Evolutionary conservation across 805 yeast species (phyloP).

Genomic region (Nakazawaea wickerhamii): DNA sequence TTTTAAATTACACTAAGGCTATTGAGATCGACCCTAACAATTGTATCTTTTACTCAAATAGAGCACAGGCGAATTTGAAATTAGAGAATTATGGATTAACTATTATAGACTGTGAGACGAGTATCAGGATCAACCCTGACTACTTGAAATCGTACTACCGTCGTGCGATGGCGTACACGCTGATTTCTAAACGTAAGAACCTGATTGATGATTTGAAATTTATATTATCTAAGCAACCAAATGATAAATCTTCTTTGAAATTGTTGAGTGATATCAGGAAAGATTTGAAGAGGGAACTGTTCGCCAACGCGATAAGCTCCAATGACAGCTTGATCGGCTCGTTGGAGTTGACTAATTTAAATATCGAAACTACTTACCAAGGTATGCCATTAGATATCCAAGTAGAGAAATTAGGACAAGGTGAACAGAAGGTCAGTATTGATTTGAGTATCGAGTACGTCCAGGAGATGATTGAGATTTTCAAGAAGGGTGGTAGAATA

Average conservation of each 20-base stretch:
- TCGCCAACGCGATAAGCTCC: conserved; percentile 80
- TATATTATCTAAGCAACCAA: conserved; percentile 59
- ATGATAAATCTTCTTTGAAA: conserved; percentile 60
- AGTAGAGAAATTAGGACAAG: conserved; percentile 25
- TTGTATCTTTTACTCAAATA: conserved; percentile 69
- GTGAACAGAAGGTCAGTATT: conserved; percentile 31
- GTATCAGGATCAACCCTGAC: conserved; percentile 59
- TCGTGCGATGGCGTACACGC: conserved; percentile 76
- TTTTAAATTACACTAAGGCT: conserved; percentile 69
- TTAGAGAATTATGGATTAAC: conserved; percentile 85
- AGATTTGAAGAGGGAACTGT: conserved; percentile 66
- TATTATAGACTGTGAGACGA: conserved; percentile 66
- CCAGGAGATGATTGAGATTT: conserved; percentile 58
- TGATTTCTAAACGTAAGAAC: conserved; percentile 67
- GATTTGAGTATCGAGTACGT: conserved; percentile 53
- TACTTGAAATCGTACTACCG: conserved; percentile 83
- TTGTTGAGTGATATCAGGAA: conserved; percentile 59
- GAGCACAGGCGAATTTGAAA: conserved; percentile 87
- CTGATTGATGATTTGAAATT: conserved; percentile 65
- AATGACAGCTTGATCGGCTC: conserved; percentile 51
- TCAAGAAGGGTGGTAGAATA: conserved; percentile 64
- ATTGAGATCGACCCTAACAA: conserved; percentile 56
- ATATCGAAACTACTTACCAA: conserved; percentile 48
- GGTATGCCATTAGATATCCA: conserved; percentile 50
- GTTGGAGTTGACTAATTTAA: conserved; percentile 41